Percentiles rank a stretch among this genome's conserved stretches.
Evolutionary conservation across 768 basidiomycete species (phyloP).

Genomic region (Mycena haematopus): DNA sequence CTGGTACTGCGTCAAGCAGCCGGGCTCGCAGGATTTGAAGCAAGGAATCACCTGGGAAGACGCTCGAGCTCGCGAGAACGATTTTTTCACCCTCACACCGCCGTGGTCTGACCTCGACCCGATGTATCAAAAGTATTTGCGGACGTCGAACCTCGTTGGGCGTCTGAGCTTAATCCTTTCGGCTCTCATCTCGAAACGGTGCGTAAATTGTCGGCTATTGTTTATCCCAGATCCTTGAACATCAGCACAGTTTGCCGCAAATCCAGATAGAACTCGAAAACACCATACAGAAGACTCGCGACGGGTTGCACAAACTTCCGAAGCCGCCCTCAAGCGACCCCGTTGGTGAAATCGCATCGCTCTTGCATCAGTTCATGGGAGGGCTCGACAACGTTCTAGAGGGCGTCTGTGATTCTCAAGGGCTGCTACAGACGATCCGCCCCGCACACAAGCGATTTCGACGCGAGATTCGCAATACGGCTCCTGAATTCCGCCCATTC

Average conservation of each 20-base stretch:
- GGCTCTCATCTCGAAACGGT: conserved; percentile 68
- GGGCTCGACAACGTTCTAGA: conserved; percentile 54
- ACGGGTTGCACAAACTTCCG: conserved; percentile 43
- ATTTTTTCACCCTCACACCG: conserved; percentile 56
- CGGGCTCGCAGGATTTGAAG: conserved; percentile 55
- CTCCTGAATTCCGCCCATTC: conserved; percentile 65
- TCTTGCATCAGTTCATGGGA: conserved; percentile 53
- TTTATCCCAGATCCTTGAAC: too few species aligned
- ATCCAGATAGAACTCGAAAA: conserved; percentile 38
- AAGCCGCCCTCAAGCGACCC: conserved; percentile 62
- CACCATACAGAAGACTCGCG: conserved; percentile 47
- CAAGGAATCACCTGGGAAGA: conserved; percentile 61
- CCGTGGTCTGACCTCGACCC: conserved; percentile 64
- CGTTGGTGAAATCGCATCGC: conserved; percentile 55
- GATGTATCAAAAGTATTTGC: conserved; percentile 56
- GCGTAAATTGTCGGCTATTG: conserved; percentile 8
- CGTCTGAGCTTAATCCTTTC: conserved; percentile 42
- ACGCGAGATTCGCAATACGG: conserved; percentile 53
- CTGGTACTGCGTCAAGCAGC: conserved; percentile 69
- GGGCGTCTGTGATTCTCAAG: conserved; percentile 61
- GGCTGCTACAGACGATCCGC: conserved; percentile 62
- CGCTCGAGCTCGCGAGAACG: conserved; percentile 52
- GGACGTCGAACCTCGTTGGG: conserved; percentile 62
- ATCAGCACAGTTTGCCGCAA: conserved; percentile 57
- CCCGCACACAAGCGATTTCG: conserved; percentile 56